Base-by-base conservation (phyloP, 192 early-diverging fungal species). In the Umbelopsis sp. region DNA sequence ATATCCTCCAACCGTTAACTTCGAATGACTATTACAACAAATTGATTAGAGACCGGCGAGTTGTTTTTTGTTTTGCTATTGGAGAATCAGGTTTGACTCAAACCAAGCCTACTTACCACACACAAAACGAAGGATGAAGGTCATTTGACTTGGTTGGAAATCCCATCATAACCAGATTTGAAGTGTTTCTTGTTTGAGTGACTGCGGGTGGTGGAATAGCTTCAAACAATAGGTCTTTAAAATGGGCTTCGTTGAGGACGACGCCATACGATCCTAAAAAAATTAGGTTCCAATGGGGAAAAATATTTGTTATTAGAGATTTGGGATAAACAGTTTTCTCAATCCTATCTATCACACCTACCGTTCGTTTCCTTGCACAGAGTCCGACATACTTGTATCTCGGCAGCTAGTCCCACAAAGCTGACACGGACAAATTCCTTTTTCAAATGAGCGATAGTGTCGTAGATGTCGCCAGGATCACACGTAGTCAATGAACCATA, bases 381-480 rank as follows among this genome's bases (percentile, higher is more conserved):
- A 1, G 77, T 80, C 71, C 87, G 89, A 71, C 92, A 94, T 17
- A 97, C 85, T 50, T 91, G 88, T 38, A 99, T 93, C 59, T 97
- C 95, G 29, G 97, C 97, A 16, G 94, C 89, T 22, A 98, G 75
- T 7, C 94, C 93, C 66, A 99, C 90, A 65, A 99, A 88, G 17
- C 90, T 94, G 2, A 93, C 94, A 0, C 95, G 87, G 26, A 99
- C 90, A 43, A 84, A 80, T 29, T 96, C 89, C 8, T 74, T 62
- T 65, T 87, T 83, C 29, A 98, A 75, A 20, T 82, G 71, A 34
- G 81, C 78, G 45, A 97, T 85, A 0, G 97, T 98, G 38, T 92
- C 87, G 66, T 89, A 84, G 31, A 99, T 96, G 66, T 99, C 89
- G 2, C 91, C 93, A 5, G 97, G 97, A 76, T 99, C 97, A 73